phyloP scores from a whole-genome alignment of 495 filamentous ascomycete species.

The Penicillium ochrochloron region DNA sequence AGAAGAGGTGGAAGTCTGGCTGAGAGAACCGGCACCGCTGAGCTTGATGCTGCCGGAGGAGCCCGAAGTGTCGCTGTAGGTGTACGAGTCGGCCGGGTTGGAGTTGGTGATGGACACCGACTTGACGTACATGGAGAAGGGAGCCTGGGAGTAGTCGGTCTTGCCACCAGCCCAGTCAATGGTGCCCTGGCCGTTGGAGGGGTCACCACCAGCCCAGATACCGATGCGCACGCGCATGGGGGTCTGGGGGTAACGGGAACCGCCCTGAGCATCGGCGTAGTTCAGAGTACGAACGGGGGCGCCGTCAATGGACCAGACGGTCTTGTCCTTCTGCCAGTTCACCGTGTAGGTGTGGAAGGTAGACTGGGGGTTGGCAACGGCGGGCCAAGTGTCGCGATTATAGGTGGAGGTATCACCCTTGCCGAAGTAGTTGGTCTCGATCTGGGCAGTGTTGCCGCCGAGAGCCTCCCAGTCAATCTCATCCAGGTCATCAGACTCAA shows the following conservation, averaged over 20 bases:
- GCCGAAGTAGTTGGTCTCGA: conserved; percentile 95
- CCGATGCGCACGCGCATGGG: conserved; percentile 88
- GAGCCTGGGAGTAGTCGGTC: conserved; percentile 73
- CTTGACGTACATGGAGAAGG: conserved; percentile 79
- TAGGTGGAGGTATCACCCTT: conserved; percentile 82
- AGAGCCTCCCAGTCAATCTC: conserved; percentile 84
- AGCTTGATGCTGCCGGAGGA: conserved; percentile 73
- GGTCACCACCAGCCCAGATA: conserved; percentile 85
- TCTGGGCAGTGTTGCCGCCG: conserved; percentile 64
- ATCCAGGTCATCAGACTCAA: conserved; percentile 91
- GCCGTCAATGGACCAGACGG: conserved; percentile 82
- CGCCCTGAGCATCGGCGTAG: conserved; percentile 62
- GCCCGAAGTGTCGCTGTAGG: conserved; percentile 67
- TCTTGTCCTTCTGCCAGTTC: conserved; percentile 75
- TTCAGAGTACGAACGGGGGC: conserved; percentile 69
- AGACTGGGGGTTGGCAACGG: conserved; percentile 65
- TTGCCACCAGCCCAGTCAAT: conserved; percentile 80
- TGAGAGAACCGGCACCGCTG: conserved; percentile 24
- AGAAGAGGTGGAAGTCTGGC: conserved; percentile 15
- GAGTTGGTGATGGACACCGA: conserved; percentile 47
- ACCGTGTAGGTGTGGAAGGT: conserved; percentile 82
- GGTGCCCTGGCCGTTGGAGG: conserved; percentile 62
- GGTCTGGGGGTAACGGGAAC: conserved; percentile 83
- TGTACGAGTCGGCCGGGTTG: conserved; percentile 63
- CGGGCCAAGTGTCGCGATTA: conserved; percentile 68